These are phyloP conservation scores for Colletotrichum sublineola DNA, from an alignment of 2,329 filamentous ascomycete genomes.

Conservation along the genomic window DNA sequence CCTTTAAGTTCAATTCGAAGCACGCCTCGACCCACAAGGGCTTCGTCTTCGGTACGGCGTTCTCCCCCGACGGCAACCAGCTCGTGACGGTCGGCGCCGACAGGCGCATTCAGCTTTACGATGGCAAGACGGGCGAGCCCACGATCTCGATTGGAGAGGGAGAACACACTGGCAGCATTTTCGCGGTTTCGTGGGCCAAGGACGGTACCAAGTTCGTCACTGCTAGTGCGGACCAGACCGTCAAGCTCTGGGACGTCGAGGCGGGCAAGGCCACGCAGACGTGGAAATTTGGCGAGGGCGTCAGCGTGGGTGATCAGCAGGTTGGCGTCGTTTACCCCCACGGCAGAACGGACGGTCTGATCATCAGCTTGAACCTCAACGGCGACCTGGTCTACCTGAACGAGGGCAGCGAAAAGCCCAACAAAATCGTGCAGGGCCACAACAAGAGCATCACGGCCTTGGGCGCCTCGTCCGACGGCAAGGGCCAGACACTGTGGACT, in stretches of 20 bases:
- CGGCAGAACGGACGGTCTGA: conserved; percentile 84
- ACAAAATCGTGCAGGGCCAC: conserved; percentile 84
- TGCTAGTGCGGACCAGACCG: conserved; percentile 92
- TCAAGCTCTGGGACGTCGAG: conserved; percentile 94
- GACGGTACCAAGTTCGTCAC: conserved; percentile 91
- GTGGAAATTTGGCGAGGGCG: conserved; percentile 83
- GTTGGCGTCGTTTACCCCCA: conserved; percentile 93
- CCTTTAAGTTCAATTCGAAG: conserved; percentile 96
- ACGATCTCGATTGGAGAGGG: conserved; percentile 82
- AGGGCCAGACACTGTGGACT: conserved; percentile 80
- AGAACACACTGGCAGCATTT: conserved; percentile 93
- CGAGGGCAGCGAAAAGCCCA: conserved; percentile 77
- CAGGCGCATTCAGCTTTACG: conserved; percentile 91
- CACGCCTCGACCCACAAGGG: conserved; percentile 83
- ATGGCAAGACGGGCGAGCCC: conserved; percentile 93
- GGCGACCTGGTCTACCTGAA: conserved; percentile 92
- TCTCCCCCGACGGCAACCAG: conserved; percentile 86
- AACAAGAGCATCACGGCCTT: conserved; percentile 91
- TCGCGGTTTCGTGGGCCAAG: conserved; percentile 88
- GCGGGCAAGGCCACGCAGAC: conserved; percentile 81
- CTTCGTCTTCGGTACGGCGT: conserved; percentile 89
- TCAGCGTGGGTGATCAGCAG: conserved; percentile 86
- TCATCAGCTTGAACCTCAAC: conserved; percentile 89
- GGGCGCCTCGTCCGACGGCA: conserved; percentile 66
- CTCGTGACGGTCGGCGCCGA: conserved; percentile 95